Evolutionary conservation across 441 rosid genomes (phyloP), one percentile per base, ranked within the genome.

Genomic region (Gossypium lobatum): DNA sequence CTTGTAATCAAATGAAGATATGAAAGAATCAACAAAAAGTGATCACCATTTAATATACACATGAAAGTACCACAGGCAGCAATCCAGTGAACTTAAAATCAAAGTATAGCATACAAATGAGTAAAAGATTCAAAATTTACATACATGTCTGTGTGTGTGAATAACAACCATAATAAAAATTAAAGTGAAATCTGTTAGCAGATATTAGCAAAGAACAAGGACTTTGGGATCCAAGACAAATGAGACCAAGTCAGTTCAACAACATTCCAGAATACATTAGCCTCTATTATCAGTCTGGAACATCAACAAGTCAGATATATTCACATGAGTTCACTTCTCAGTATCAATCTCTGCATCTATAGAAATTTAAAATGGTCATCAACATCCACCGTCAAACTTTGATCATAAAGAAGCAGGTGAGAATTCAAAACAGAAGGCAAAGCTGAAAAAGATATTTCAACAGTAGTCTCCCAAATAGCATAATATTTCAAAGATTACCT

Each of bases 401-500:
- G 11, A 67, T 50, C 6, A 69, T 13, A 31, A 53, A 28, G 11
- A 2, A 31, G 16, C 6, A 11, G 73, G 62, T 11, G 18, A 68
- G 23, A 69, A 53, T 16, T 52, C n/a, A 28, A 52, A 52, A 28
- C 26, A 5, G 72, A 69, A 23, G 26, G 31, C 60, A 68, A 23
- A 16, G 8, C n/a, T 7, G 57, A 17, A 54, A 66, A 37, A 25
- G n/a, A 8, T 23, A 59, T n/a, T 68, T 50, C 60, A 52, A 68
- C n/a, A 50, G 14, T 52, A 68, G n/a, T 16, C n/a, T 48, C 34
- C 59, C 63, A 70, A 28, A 78, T 55, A 20, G 48, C 46, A 71
- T 16, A 45, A 61, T 23, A 21, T 67, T 69, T 42, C 42, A n/a
- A 50, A 59, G 31, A 46, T 74, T 83, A 95, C 99, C 97, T 95